Conservation (phyloP, 2,329 filamentous ascomycete species). For the Alternaria panax region DNA sequence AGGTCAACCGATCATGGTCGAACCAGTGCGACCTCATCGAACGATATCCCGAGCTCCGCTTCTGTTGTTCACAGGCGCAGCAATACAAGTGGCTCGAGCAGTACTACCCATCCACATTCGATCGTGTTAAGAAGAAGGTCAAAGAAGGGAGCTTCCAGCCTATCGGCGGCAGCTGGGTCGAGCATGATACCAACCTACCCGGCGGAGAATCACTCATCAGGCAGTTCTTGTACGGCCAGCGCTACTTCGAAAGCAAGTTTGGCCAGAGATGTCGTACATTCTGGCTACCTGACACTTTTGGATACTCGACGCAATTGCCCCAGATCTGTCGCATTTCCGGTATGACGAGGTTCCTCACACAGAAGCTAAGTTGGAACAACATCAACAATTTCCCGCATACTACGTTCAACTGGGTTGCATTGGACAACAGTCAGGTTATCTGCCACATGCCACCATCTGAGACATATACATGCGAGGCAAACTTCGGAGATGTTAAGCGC, state of each 20-base stretch:
- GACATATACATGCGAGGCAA: conserved; percentile 92
- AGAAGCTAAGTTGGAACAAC: conserved; percentile 99
- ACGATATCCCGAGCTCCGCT: conserved; percentile 90
- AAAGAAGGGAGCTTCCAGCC: conserved; percentile 91
- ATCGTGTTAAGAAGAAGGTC: conserved; percentile 89
- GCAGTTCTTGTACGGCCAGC: conserved; percentile 94
- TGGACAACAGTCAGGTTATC: conserved; percentile 94
- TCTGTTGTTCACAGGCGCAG: conserved; percentile 91
- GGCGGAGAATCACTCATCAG: conserved; percentile 92
- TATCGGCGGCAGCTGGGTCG: conserved; percentile 97
- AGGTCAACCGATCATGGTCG: conserved; percentile 94
- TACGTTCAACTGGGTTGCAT: conserved; percentile 97
- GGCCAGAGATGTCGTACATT: conserved; percentile 89
- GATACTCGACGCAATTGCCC: conserved; percentile 93
- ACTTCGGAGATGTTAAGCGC: conserved; percentile 92
- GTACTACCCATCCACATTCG: conserved; percentile 85
- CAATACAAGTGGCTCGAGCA: conserved; percentile 98
- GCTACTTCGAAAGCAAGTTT: conserved; percentile 93
- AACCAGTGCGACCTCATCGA: conserved; percentile 97
- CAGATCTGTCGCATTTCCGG: conserved; percentile 93
- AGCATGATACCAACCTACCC: conserved; percentile 97
- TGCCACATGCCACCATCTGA: conserved; percentile 97
- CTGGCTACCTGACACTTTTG: conserved; percentile 98
- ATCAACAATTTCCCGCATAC: conserved; percentile 99
- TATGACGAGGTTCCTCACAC: conserved; percentile 96